Conservation (phyloP, 148 eudicot genomes). For the Dianthus caryophyllus region DNA sequence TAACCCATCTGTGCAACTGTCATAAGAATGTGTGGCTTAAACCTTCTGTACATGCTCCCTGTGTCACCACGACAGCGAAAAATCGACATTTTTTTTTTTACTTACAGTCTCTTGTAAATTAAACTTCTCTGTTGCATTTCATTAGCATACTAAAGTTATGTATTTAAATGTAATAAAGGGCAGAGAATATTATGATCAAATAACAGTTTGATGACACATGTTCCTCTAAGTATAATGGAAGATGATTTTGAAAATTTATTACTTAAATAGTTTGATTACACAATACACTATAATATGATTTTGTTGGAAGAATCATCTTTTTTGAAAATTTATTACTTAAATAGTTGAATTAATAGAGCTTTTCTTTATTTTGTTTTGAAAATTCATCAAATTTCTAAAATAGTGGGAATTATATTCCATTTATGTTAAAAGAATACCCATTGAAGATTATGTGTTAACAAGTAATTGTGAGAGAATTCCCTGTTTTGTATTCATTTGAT, state of each 20-base stretch:
- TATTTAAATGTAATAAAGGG: slow-evolving; percentile 14
- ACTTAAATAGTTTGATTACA: too few species aligned
- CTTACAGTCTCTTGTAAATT: not conserved
- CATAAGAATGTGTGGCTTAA: slow-evolving; percentile 74
- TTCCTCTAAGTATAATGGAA: not conserved
- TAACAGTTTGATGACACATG: not conserved
- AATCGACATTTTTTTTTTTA: slow-evolving; percentile 14
- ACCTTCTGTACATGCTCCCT: slow-evolving; percentile 33
- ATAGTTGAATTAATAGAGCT: not conserved
- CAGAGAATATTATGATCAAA: not conserved
- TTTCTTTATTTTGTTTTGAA: not conserved
- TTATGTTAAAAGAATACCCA: not conserved
- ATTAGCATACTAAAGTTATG: not conserved
- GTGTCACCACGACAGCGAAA: not conserved
- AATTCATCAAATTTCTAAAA: not conserved
- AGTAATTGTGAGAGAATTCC: too few species aligned
- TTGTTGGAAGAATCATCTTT: not conserved
- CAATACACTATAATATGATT: not conserved
- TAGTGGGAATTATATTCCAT: not conserved
- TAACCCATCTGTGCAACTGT: slow-evolving; percentile 55
- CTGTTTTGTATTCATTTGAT: too few species aligned
- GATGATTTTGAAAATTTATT: too few species aligned
- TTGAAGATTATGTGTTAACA: not conserved
- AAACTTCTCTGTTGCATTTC: not conserved
- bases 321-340: too few species aligned